Percentiles rank a stretch among this genome's conserved stretches.
These are phyloP conservation scores for Akanthomyces uredinophilus DNA, from an alignment of 2,329 filamentous ascomycete genomes.

Conservation along the genomic window DNA sequence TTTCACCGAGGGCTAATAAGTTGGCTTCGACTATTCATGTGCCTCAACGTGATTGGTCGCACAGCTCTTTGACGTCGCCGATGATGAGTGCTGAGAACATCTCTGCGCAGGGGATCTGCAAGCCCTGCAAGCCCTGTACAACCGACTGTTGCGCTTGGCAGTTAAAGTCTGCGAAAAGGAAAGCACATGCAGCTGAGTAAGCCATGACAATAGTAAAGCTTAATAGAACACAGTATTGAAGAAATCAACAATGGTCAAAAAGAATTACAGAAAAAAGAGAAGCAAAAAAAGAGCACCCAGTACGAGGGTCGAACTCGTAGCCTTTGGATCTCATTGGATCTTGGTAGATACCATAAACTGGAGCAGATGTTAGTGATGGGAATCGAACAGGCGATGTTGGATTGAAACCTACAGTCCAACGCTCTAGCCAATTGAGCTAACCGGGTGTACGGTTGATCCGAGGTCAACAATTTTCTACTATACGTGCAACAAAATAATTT, in stretches of 20 bases:
- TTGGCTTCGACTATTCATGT: neutral
- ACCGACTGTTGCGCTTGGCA: no score
- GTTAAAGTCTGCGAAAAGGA: no score
- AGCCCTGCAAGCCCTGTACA: no score
- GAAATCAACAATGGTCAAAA: no score
- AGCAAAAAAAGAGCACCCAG: conserved; percentile 14
- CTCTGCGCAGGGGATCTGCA: no score
- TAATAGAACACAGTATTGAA: neutral
- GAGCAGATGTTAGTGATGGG: neutral
- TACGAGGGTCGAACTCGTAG: conserved; percentile 37
- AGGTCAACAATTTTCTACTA: no score
- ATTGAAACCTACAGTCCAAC: conserved; percentile 4
- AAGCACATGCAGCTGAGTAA: no score
- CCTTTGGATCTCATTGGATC: conserved; percentile 29
- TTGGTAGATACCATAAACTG: conserved; percentile 2
- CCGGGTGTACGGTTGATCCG: conserved; percentile 1
- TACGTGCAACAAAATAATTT: no score
- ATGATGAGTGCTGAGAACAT: no score
- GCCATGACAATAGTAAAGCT: no score
- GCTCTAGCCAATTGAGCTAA: conserved; percentile 16
- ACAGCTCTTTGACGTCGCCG: no score
- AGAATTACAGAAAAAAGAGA: neutral
- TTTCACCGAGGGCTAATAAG: neutral
- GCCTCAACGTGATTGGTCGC: no score
- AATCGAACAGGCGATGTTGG: neutral